Evolutionary conservation across 2,329 filamentous ascomycete genomes (phyloP).

Genomic region (Trichophyton benhamiae): DNA sequence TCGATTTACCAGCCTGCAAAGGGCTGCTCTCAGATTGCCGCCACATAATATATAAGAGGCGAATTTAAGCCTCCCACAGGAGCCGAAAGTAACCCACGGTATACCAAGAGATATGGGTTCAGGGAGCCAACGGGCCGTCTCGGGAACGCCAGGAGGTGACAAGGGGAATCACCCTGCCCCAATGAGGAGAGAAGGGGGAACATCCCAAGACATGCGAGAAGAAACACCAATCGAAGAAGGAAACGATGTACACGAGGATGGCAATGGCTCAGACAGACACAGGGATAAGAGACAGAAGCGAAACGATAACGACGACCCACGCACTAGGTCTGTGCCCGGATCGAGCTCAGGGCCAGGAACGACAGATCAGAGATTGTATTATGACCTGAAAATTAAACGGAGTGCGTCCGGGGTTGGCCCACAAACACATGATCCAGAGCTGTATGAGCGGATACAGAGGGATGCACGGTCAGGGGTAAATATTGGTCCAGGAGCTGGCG

Average conservation of each 20-base stretch:
- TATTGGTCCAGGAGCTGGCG: constrained; percentile 2
- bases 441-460: constrained; percentile 9
- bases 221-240: background rate
- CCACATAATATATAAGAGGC: background rate
- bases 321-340: background rate
- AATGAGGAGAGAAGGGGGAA: background rate
- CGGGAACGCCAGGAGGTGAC: background rate
- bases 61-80: background rate
- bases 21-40: background rate
- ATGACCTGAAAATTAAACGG: background rate
- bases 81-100: background rate
- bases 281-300: background rate
- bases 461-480: constrained; percentile 4
- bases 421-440: constrained; percentile 9
- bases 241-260: background rate
- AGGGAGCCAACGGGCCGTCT: background rate
- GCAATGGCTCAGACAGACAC: background rate
- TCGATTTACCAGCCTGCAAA: background rate
- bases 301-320: background rate
- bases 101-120: background rate
- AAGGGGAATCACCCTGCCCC: background rate
- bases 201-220: background rate
- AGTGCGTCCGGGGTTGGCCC: background rate
- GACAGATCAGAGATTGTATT: background rate
- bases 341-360: background rate